Conservation (phyloP, 306 rosid genomes). For the Albizia julibrissin region DNA sequence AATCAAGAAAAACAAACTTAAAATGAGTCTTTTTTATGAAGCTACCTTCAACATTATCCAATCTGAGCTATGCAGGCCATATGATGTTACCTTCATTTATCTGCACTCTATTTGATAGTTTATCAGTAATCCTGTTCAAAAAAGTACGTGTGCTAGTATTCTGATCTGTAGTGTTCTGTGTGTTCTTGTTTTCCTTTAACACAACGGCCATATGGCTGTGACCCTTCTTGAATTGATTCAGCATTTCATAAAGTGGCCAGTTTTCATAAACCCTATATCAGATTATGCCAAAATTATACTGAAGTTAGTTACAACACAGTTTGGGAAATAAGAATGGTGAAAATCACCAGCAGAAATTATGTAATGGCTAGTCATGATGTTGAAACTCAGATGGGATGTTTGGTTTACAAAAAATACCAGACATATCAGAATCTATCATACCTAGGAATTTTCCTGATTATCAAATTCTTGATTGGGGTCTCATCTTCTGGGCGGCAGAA, state of each 20-base stretch:
- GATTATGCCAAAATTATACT: neutral
- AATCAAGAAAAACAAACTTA: neutral
- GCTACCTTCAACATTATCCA: neutral
- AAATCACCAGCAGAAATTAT: neutral
- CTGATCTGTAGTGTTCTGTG: slow-evolving; percentile 21
- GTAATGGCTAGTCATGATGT: neutral
- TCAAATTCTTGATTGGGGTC: slow-evolving; percentile 66
- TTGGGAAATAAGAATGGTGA: neutral
- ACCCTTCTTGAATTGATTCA: slow-evolving; percentile 70
- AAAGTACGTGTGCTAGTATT: slow-evolving; percentile 22
- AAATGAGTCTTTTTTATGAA: neutral
- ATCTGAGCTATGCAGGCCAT: neutral
- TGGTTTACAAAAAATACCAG: neutral
- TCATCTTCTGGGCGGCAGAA: slow-evolving; percentile 74
- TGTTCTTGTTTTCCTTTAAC: slow-evolving; percentile 43
- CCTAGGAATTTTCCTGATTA: slow-evolving; percentile 75
- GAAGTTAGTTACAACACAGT: neutral
- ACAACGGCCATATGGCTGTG: slow-evolving; percentile 90
- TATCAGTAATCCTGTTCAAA: slow-evolving; percentile 24
- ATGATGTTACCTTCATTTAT: slow-evolving; percentile 37
- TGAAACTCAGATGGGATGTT: slow-evolving; percentile 1
- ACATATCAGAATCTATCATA: slow-evolving; percentile 31
- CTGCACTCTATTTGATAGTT: slow-evolving; percentile 26
- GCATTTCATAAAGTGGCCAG: slow-evolving; percentile 78
- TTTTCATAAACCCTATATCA: slow-evolving; percentile 62